These are phyloP conservation scores for Arachnomyces sp. DNA, from an alignment of 2,329 filamentous ascomycete genomes.

Conservation along the genomic window DNA sequence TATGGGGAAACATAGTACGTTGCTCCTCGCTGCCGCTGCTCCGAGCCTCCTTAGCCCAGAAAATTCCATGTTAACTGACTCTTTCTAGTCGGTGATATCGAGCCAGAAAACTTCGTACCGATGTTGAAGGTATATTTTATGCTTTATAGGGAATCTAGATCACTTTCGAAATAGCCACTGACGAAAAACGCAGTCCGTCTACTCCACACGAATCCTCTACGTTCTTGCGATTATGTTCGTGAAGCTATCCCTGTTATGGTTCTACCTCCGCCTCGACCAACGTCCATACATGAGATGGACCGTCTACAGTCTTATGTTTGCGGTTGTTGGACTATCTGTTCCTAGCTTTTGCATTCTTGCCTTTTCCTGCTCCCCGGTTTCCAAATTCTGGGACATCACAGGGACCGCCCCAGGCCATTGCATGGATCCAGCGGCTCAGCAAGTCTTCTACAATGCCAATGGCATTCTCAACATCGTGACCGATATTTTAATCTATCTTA, in stretches of 20 bases:
- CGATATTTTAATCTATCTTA: constrained; percentile 11
- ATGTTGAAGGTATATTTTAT: no score
- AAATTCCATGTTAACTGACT: no score
- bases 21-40: no score
- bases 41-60: no score
- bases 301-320: constrained; percentile 7
- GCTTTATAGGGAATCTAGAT: no score
- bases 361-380: constrained; percentile 8
- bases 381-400: constrained; percentile 9
- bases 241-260: constrained; percentile 11
- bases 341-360: no score
- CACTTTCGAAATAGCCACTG: no score
- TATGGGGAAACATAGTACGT: no score
- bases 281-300: constrained; percentile 9
- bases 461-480: constrained; percentile 12
- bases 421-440: constrained; percentile 7
- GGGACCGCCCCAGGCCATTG: constrained; percentile 3
- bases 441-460: constrained; percentile 13
- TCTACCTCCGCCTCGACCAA: constrained; percentile 10
- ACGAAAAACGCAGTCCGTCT: no score
- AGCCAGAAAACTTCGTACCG: no score
- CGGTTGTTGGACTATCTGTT: no score
- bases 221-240: constrained; percentile 6
- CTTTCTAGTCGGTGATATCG: no score
- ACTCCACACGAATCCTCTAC: constrained; percentile 7